These are phyloP conservation scores for Xylaria scruposa DNA, from an alignment of 495 filamentous ascomycete species.

Conservation along the genomic window DNA sequence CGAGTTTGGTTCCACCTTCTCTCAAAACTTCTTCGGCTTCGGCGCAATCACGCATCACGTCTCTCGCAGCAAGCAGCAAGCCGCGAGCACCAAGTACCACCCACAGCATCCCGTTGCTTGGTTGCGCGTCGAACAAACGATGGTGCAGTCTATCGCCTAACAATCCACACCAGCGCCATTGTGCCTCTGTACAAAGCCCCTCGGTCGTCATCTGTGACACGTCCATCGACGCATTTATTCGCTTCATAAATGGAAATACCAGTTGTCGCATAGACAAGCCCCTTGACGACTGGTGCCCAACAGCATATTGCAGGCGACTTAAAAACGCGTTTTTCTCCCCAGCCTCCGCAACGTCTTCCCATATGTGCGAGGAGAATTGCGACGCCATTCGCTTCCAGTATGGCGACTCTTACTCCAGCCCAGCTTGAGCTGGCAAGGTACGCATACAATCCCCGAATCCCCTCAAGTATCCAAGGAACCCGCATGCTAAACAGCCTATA, in stretches of 20 bases:
- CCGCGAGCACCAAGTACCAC: constrained; percentile 1
- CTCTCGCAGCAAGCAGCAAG: constrained; percentile 10
- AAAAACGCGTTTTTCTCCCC: neutral
- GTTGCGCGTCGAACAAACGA: constrained; percentile 26
- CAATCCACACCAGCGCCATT: constrained; percentile 16
- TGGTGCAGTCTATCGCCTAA: constrained; percentile 16
- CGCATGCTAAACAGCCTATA: constrained; percentile 39
- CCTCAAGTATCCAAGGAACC: neutral
- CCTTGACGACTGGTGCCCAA: neutral
- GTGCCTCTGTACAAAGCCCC: constrained; percentile 1
- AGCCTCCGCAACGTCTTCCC: neutral
- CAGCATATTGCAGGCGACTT: constrained; percentile 6
- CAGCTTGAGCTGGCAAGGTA: constrained; percentile 51
- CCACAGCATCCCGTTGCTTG: neutral
- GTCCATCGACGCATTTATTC: neutral
- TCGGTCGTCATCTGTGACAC: constrained; percentile 3
- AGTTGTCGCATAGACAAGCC: constrained; percentile 21
- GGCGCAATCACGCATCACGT: constrained; percentile 26
- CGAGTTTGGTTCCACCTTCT: constrained; percentile 11
- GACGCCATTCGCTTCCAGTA: constrained; percentile 30
- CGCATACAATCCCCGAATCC: constrained; percentile 11
- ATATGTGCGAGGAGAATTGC: constrained; percentile 20
- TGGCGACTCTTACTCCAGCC: constrained; percentile 48
- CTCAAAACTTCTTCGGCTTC: constrained; percentile 30
- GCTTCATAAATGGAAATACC: neutral